These are phyloP conservation scores for Tricladium varicosporioides DNA, from an alignment of 2,329 filamentous ascomycete species.

Conservation along the genomic window DNA sequence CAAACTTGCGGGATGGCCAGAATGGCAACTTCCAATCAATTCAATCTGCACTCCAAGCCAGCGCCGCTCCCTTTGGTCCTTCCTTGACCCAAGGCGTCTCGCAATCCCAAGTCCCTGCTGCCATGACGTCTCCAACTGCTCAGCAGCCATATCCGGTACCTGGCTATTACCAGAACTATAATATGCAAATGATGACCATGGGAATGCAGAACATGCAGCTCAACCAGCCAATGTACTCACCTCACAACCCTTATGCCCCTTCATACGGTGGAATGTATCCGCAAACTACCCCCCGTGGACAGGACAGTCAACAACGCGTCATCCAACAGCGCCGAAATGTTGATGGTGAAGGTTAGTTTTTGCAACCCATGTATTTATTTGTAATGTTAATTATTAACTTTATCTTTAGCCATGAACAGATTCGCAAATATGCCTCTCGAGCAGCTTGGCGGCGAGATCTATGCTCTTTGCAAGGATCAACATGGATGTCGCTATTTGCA, in stretches of 20 bases:
- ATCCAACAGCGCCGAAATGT: slow-evolving; percentile 73
- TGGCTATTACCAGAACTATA: slow-evolving; percentile 38
- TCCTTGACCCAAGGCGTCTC: slow-evolving; percentile 42
- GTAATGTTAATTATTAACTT: slow-evolving; percentile 14
- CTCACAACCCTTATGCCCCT: slow-evolving; percentile 51
- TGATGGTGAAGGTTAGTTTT: slow-evolving; percentile 63
- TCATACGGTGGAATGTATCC: slow-evolving; percentile 25
- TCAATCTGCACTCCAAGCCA: slow-evolving; percentile 75
- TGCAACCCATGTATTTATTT: not conserved
- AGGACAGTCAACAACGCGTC: slow-evolving; percentile 68
- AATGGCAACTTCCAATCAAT: slow-evolving; percentile 55
- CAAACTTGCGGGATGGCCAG: slow-evolving; percentile 40
- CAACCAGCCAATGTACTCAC: slow-evolving; percentile 50
- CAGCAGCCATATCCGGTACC: slow-evolving; percentile 28
- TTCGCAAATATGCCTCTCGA: slow-evolving; percentile 84
- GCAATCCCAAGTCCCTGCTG: slow-evolving; percentile 27
- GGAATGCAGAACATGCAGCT: slow-evolving; percentile 67
- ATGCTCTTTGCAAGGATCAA: slow-evolving; percentile 93
- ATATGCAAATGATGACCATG: slow-evolving; percentile 62
- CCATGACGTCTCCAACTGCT: slow-evolving; percentile 27
- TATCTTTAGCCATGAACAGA: slow-evolving; percentile 62
- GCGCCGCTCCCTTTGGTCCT: slow-evolving; percentile 75
- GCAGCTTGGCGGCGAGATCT: slow-evolving; percentile 78
- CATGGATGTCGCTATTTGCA: slow-evolving; percentile 96
- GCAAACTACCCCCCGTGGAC: slow-evolving; percentile 51